These are phyloP conservation scores for Mycena sp. DNA, from an alignment of 1,284 basidiomycete species.

Conservation along the genomic window DNA sequence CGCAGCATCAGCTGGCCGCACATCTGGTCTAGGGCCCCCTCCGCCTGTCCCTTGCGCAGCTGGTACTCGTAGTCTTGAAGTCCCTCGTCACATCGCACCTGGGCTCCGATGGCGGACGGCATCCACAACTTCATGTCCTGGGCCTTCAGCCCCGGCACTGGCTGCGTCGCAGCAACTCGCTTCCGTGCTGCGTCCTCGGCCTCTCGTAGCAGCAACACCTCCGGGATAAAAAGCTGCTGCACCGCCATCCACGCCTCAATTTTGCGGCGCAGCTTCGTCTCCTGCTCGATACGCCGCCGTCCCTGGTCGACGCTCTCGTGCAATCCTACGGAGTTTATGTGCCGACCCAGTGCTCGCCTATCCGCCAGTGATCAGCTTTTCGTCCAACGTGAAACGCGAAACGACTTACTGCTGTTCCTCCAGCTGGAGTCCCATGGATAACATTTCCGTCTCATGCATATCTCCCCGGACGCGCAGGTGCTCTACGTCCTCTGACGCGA, in stretches of 20 bases:
- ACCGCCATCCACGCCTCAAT: neutral
- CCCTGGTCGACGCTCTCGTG: slow-evolving; percentile 7
- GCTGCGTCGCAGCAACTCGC: slow-evolving; percentile 3
- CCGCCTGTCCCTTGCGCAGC: slow-evolving; percentile 11
- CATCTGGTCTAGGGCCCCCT: neutral
- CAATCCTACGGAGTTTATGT: neutral
- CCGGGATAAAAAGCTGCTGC: slow-evolving; percentile 14
- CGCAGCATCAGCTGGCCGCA: slow-evolving; percentile 10
- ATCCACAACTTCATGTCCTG: slow-evolving; percentile 22
- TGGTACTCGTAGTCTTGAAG: slow-evolving; percentile 15
- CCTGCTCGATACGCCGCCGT: slow-evolving; percentile 3
- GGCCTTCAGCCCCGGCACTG: neutral
- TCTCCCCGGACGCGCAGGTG: neutral
- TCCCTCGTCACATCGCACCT: neutral
- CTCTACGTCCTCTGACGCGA: neutral
- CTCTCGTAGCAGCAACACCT: slow-evolving; percentile 5
- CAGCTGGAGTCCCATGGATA: neutral
- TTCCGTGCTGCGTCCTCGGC: slow-evolving; percentile 7
- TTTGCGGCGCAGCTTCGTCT: slow-evolving; percentile 18
- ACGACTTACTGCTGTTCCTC: neutral
- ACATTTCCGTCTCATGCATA: slow-evolving; percentile 9
- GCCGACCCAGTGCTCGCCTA: neutral
- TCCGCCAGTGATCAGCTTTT: too few species aligned
- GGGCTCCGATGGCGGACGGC: neutral
- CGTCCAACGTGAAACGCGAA: too few species aligned